Percentiles rank a stretch among this genome's conserved stretches.
Evolutionary conservation across 805 yeast species (phyloP).

Genomic region (Yamadazyma nakazawae): DNA sequence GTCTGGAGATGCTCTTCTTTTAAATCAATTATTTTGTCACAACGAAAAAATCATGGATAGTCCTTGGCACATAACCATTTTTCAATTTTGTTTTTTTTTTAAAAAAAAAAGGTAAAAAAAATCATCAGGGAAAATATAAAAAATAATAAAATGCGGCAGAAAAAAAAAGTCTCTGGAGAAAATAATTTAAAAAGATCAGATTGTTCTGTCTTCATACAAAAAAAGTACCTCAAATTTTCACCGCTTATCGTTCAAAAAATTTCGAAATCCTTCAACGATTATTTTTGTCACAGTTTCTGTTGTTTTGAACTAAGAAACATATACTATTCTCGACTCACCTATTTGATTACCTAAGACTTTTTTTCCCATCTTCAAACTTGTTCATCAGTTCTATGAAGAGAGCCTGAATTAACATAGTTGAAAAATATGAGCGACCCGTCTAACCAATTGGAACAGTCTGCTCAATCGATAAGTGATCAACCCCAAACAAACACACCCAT

Average conservation of each 20-base stretch:
- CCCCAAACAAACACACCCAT: not conserved
- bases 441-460: not conserved
- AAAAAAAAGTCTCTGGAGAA: not conserved
- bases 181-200: slow-evolving; percentile 5
- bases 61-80: not conserved
- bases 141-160: not conserved
- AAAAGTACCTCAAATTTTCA: slow-evolving; percentile 2
- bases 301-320: not conserved
- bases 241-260: not conserved
- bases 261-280: not conserved
- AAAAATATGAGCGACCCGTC: not conserved
- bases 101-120: not conserved
- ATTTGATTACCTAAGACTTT: not conserved
- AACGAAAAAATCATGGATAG: not conserved
- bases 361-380: not conserved
- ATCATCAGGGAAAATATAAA: not conserved
- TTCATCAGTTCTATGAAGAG: not conserved
- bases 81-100: not conserved
- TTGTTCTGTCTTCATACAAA: slow-evolving; percentile 1
- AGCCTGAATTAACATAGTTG: not conserved
- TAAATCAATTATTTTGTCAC: too few relatives aligned
- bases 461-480: not conserved
- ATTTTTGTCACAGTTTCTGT: not conserved
- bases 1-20: too few relatives aligned
- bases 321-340: not conserved